Evolutionary conservation across 768 basidiomycete genomes (phyloP).

Genomic region (Rhodosporidiobolus odoratus): DNA sequence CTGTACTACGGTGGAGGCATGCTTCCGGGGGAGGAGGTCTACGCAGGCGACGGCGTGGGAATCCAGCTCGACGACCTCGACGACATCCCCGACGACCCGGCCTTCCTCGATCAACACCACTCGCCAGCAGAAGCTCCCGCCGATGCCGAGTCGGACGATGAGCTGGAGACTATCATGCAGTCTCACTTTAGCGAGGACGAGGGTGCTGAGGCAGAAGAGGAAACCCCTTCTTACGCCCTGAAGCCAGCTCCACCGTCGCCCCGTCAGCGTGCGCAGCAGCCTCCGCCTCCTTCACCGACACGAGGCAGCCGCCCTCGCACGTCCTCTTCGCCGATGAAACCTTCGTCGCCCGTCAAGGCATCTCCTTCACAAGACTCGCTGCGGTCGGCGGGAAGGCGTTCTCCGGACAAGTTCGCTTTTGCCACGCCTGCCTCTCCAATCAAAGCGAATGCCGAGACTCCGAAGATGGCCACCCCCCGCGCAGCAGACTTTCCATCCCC

Average conservation of each 20-base stretch:
- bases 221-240: background rate
- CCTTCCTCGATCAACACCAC: constrained; percentile 8
- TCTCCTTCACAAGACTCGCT: background rate
- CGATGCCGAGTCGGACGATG: constrained; percentile 40
- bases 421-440: constrained; percentile 36
- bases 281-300: background rate
- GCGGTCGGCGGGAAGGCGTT: constrained; percentile 6
- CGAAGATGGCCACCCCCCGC: too few species aligned
- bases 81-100: constrained; percentile 36
- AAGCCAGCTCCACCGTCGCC: constrained; percentile 11
- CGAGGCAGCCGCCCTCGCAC: background rate
- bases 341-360: constrained; percentile 21
- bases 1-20: constrained; percentile 15
- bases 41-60: constrained; percentile 4
- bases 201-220: constrained; percentile 3
- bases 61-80: constrained; percentile 45
- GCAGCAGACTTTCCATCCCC: background rate
- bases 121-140: background rate
- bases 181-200: constrained; percentile 35
- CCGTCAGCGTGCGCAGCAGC: background rate
- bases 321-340: background rate
- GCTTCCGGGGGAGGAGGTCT: background rate
- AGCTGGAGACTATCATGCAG: constrained; percentile 40
- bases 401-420: constrained; percentile 31
- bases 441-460: constrained; percentile 22